Base-by-base conservation (phyloP, 164 flowering plant species). In the Macadamia tetraphylla region DNA sequence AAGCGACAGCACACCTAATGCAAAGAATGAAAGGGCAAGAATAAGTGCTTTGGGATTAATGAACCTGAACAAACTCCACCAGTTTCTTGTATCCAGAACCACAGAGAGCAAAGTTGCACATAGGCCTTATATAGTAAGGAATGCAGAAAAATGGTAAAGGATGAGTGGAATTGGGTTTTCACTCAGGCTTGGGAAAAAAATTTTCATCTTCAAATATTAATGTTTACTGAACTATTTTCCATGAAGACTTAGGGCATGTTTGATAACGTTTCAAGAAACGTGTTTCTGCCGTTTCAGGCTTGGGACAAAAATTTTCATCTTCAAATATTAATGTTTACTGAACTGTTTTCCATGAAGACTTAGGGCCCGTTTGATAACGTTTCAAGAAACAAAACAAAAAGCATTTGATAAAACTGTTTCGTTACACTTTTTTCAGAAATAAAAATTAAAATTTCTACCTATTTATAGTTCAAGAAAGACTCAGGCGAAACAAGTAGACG, bases 1-100 rank as follows among this genome's bases (percentile, higher is more conserved):
- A 89, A 76, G 89, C 91, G 63, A 89, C 91, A 89, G 96, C 74
- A 90, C 91, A 31, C 88, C 87, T 3, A 89, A 90, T 74, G 80
- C 84, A 29, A 88, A 85, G 66, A 83, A 89, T 13, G 91, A 85
- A 72, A 79, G 80, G 66, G 74, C 75, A 14, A 75, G 87, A 11
- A 82, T 77, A 56, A 73, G 48, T 66, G 91, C 89, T 56, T 69
- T 87, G 62, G 83, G 74, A 35, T 72, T 81, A 51, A 70, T 66
- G 48, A 71, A 77, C 70, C 40, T 52, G 60, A 71, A 71, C 12
- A 60, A 71, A 9, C 40, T 61, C 59, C 11, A 67, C 63, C 10
- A 72, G 72, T 44, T 43, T 67, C 0, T 32, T 61, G 60, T 23
- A 23, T 73, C 78, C 32, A 74, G 67, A 67, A 66, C 74, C 29